These are phyloP conservation scores for Hymenoscyphus fraxineus DNA, from an alignment of 2,329 filamentous ascomycete species.

Conservation along the genomic window DNA sequence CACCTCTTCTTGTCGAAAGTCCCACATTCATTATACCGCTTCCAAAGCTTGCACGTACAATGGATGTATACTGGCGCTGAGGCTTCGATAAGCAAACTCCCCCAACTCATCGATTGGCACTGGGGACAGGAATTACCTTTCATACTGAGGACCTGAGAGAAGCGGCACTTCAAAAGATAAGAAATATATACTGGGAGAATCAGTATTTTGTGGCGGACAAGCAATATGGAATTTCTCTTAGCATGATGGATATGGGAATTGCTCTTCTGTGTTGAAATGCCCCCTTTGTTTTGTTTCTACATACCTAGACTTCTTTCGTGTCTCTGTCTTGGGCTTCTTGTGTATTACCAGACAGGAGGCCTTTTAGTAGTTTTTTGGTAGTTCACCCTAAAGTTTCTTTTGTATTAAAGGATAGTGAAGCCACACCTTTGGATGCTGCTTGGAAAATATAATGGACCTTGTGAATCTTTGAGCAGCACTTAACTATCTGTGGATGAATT, in stretches of 20 bases:
- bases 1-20: slow-evolving; percentile 21
- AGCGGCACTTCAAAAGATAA: not conserved
- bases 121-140: not conserved
- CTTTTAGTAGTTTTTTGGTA: no score
- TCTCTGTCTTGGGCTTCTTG: no score
- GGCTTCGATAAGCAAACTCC: not conserved
- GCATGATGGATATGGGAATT: not conserved
- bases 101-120: not conserved
- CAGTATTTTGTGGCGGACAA: not conserved
- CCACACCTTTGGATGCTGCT: no score
- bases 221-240: not conserved
- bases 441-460: no score
- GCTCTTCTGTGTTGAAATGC: not conserved
- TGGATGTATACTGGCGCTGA: slow-evolving; percentile 15
- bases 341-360: no score
- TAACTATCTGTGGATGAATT: no score
- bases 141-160: not conserved
- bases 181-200: not conserved
- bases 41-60: slow-evolving; percentile 10
- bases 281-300: not conserved
- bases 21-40: slow-evolving; percentile 16
- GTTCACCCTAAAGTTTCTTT: no score
- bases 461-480: no score
- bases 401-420: no score
- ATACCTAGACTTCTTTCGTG: not conserved